Evolutionary conservation across 805 yeast species (phyloP).

Genomic region (Kazachstania psychrophila): DNA sequence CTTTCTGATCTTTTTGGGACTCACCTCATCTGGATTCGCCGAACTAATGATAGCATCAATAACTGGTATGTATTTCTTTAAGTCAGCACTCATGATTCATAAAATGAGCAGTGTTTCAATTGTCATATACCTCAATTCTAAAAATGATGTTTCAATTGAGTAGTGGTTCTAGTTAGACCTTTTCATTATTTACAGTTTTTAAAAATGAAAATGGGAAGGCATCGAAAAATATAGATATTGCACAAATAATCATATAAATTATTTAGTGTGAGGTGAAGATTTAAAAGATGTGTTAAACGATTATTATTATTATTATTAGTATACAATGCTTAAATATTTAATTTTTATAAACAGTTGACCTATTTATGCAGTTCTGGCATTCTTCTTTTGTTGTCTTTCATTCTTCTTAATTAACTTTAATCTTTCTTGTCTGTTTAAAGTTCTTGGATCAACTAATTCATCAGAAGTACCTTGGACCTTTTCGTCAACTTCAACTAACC

Average conservation of each 20-base stretch:
- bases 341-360: no score
- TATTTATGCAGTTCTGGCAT: slow-evolving; percentile 35
- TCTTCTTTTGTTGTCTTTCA: slow-evolving; percentile 79
- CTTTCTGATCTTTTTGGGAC: slow-evolving; percentile 60
- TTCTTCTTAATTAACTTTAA: slow-evolving; percentile 59
- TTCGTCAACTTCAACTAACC: slow-evolving; percentile 93
- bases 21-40: slow-evolving; percentile 57
- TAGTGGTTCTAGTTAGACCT: no score
- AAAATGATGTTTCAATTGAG: no score
- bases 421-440: slow-evolving; percentile 71
- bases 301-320: no score
- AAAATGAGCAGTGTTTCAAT: background rate
- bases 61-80: slow-evolving; percentile 43
- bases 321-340: no score
- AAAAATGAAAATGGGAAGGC: no score
- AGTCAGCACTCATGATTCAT: slow-evolving; percentile 4
- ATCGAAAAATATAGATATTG: no score
- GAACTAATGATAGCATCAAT: slow-evolving; percentile 68
- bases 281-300: no score
- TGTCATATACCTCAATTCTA: no score
- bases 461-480: slow-evolving; percentile 47
- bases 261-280: no score
- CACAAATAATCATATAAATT: no score
- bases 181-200: no score
- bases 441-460: slow-evolving; percentile 81